These are phyloP conservation scores for Tinospora cordifolia DNA, from an alignment of 164 flowering plant species.

Conservation along the genomic window DNA sequence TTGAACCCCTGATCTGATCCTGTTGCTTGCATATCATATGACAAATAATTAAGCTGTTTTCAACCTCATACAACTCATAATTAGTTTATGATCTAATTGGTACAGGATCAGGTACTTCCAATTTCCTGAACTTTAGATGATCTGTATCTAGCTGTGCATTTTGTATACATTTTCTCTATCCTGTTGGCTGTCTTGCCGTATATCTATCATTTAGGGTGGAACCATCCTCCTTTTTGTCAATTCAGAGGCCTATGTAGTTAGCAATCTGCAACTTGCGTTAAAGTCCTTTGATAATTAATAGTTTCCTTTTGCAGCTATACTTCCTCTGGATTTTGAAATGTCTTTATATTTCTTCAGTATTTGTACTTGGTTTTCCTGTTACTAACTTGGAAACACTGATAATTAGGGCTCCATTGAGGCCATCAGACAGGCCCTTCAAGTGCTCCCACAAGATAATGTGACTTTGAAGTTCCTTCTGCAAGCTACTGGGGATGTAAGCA, in stretches of 20 bases:
- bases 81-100: too few relatives aligned
- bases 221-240: neutral
- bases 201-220: neutral
- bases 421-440: constrained; percentile 76
- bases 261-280: neutral
- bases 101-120: too few relatives aligned
- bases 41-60: too few relatives aligned
- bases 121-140: too few relatives aligned
- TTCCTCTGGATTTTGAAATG: too few relatives aligned
- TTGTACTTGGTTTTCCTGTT: neutral
- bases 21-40: too few relatives aligned
- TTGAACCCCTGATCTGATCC: too few relatives aligned
- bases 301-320: neutral
- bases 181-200: neutral
- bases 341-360: neutral
- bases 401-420: constrained; percentile 92
- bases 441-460: constrained; percentile 85
- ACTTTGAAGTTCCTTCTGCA: constrained; percentile 75
- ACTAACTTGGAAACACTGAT: constrained; percentile 10
- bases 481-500: constrained; percentile 77
- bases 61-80: too few relatives aligned
- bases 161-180: too few relatives aligned
- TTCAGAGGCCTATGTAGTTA: neutral
- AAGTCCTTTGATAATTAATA: neutral
- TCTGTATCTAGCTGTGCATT: too few relatives aligned